A percentile compares a stretch with the other conserved stretches of the same genome.
These are phyloP conservation scores for Pholiota molesta DNA, from an alignment of 768 basidiomycete species.

Conservation along the genomic window DNA sequence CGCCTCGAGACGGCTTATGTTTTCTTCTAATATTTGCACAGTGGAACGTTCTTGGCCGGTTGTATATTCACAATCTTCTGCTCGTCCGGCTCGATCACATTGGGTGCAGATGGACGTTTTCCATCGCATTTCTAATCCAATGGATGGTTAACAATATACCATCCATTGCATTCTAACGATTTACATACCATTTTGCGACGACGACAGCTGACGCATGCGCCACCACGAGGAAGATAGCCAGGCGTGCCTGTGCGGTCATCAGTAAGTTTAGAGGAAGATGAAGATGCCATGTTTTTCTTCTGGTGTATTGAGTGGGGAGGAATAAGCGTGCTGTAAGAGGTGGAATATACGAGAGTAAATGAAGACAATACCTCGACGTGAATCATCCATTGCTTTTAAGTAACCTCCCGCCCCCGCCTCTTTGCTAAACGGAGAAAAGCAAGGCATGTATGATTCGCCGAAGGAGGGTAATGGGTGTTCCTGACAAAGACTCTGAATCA, in stretches of 20 bases:
- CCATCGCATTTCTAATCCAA: conserved; percentile 57
- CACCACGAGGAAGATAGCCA: conserved; percentile 30
- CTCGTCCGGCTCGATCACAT: conserved; percentile 48
- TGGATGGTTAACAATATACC: background rate
- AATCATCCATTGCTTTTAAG: conserved; percentile 2
- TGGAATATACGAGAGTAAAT: background rate
- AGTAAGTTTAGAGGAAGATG: conserved; percentile 9
- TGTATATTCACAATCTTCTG: conserved; percentile 64
- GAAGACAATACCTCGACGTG: background rate
- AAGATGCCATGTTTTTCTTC: conserved; percentile 6
- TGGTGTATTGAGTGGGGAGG: background rate
- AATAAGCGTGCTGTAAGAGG: background rate
- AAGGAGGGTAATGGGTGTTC: background rate
- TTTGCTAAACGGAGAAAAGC: conserved; percentile 1
- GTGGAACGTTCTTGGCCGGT: conserved; percentile 47
- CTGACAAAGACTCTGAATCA: conserved; percentile 13
- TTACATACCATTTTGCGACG: conserved; percentile 30
- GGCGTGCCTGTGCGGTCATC: conserved; percentile 18
- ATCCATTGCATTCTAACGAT: background rate
- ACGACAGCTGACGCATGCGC: conserved; percentile 34
- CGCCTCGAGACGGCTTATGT: conserved; percentile 46
- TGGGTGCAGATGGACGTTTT: conserved; percentile 53
- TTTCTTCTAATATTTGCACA: conserved; percentile 54
- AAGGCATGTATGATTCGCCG: background rate
- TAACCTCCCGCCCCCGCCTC: background rate